phyloP scores from a whole-genome alignment of 305 asterid species.

The Fraxinus latifolia region DNA sequence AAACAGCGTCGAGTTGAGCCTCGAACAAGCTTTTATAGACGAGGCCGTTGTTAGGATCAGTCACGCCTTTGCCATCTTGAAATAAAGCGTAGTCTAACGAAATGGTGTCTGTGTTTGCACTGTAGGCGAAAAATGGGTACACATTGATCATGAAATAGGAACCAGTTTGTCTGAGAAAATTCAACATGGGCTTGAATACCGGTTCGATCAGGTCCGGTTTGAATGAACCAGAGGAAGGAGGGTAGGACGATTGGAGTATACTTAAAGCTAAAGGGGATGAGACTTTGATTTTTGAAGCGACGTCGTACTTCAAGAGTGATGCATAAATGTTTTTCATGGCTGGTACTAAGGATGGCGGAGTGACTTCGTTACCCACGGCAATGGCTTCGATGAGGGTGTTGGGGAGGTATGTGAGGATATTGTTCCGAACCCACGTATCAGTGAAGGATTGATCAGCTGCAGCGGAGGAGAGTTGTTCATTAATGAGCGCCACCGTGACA shows the following conservation, averaged over 20 bases:
- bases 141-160: conserved; percentile 61
- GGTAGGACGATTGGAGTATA: conserved; percentile 57
- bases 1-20: conserved; percentile 71
- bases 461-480: conserved; percentile 54
- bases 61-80: conserved; percentile 36
- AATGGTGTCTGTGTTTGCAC: conserved; percentile 45
- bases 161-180: conserved; percentile 42
- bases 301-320: conserved; percentile 37
- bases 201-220: conserved; percentile 47
- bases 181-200: conserved; percentile 58
- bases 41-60: conserved; percentile 51
- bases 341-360: conserved; percentile 52
- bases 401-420: conserved; percentile 40
- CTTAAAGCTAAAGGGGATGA: conserved; percentile 62
- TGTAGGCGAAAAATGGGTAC: conserved; percentile 62
- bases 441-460: conserved; percentile 42
- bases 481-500: conserved; percentile 55
- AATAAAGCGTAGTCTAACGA: conserved; percentile 57
- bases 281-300: conserved; percentile 39
- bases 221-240: conserved; percentile 59
- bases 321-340: conserved; percentile 61
- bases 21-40: conserved; percentile 52
- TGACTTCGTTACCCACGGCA: conserved; percentile 67
- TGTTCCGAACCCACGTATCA: conserved; percentile 51
- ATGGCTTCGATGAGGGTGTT: conserved; percentile 51